Evolutionary conservation across 1,139 yeast genomes (phyloP).

Genomic region (Taiozyma onychis): DNA sequence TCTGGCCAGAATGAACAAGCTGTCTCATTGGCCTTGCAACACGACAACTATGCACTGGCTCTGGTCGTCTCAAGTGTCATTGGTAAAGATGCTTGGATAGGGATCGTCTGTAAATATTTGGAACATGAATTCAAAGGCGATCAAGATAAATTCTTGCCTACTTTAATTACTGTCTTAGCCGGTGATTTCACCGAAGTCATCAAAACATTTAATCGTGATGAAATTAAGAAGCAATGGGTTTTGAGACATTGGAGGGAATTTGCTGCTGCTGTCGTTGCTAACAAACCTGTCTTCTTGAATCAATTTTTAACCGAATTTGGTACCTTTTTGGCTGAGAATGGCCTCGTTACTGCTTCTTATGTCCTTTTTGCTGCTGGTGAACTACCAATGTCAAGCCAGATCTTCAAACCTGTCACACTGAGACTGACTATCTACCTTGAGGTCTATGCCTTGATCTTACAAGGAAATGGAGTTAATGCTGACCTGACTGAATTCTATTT

Average conservation of each 20-base stretch:
- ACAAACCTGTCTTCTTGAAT: slow-evolving; percentile 33
- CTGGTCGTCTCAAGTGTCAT: slow-evolving; percentile 61
- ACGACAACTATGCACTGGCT: slow-evolving; percentile 76
- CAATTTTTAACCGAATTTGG: slow-evolving; percentile 53
- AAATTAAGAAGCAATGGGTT: slow-evolving; percentile 44
- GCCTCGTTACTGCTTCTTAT: slow-evolving; percentile 36
- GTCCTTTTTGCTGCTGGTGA: slow-evolving; percentile 47
- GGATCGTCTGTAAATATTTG: slow-evolving; percentile 48
- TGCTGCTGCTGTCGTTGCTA: slow-evolving; percentile 38
- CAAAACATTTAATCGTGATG: slow-evolving; percentile 38
- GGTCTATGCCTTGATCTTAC: slow-evolving; percentile 58
- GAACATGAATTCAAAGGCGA: slow-evolving; percentile 38
- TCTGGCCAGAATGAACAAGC: slow-evolving; percentile 67
- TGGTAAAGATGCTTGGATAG: slow-evolving; percentile 57
- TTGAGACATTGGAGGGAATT: slow-evolving; percentile 47
- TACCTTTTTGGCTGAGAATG: slow-evolving; percentile 38
- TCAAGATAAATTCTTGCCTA: slow-evolving; percentile 51
- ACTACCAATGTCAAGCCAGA: slow-evolving; percentile 33
- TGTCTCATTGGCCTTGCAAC: slow-evolving; percentile 51
- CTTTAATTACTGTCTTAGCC: slow-evolving; percentile 56
- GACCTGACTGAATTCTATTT: slow-evolving; percentile 52
- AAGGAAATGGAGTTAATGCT: slow-evolving; percentile 26
- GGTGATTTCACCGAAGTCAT: slow-evolving; percentile 58
- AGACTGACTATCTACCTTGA: slow-evolving; percentile 55
- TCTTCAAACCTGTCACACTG: slow-evolving; percentile 18